Base-by-base conservation (phyloP, 441 rosid species). In the Gossypium schwendimanii region DNA sequence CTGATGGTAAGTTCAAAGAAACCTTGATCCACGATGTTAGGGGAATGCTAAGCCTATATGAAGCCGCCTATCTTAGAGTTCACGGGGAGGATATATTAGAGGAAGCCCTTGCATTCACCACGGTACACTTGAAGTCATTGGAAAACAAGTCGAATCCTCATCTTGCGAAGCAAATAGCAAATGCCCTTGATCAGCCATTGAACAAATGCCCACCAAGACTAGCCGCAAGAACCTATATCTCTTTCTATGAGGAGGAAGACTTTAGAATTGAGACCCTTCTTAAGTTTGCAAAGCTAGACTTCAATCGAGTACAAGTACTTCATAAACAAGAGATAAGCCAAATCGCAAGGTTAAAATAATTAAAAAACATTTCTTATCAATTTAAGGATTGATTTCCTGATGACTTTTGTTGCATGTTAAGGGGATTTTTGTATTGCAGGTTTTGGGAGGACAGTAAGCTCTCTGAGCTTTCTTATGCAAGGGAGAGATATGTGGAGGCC, bases 11-110 rank as follows among this genome's bases (percentile, higher is more conserved):
- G 36, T 47, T 77, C 17, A 69, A 33, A 21, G 50, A 62, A 53
- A 0, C 17, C 4, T 58, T 77, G 2, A 1, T 31, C 3, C 11
- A 8, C 2, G 68, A 63, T 11, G 52, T 20, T 20, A 63, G 17
- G 31, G 68, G 68, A n/a, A 68, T 77, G 53, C 53, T 69, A 9
- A 63, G 71, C 39, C 49, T 69, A 2, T 77, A 69, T 45, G 77
- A 77, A 68, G 74, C 80, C 2, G 63, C 70, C 50, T n/a, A 68
- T 41, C 24, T 77, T 1, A 61, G 76, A 41, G 31, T 14, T 6
- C 57, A 66, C 3, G 70, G 57, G 23, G 71, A 67, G 23, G 2
- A 5, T 2, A n/a, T 26, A 47, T 28, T 26, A 67, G 71, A 67
- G 8, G 71, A 67, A 49, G 71, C 71, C 44, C 23, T 67, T 26